A percentile compares a stretch with the other conserved stretches of the same genome.
phyloP scores from a whole-genome alignment of 306 rosid genomes.

The Prunus fruticosa region DNA sequence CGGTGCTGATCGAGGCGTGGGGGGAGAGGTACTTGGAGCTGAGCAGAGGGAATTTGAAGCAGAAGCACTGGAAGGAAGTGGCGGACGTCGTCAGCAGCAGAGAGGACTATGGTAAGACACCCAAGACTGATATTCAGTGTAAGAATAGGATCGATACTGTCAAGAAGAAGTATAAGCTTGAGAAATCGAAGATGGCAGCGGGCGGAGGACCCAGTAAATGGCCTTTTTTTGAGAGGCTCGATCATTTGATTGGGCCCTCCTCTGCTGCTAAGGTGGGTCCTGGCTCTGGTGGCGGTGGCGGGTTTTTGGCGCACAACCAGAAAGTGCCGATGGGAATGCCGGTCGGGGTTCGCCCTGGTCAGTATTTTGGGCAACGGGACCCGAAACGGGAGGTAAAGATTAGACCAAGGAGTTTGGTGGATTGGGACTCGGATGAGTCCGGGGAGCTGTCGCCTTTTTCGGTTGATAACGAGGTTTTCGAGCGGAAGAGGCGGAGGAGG shows the following conservation, averaged over 20 bases:
- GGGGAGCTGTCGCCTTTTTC: conserved; percentile 64
- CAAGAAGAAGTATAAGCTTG: conserved; percentile 90
- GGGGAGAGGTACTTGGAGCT: conserved; percentile 94
- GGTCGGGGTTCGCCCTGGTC: conserved; percentile 50
- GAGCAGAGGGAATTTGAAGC: conserved; percentile 94
- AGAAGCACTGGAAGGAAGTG: conserved; percentile 97
- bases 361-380: conserved; percentile 30
- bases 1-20: conserved; percentile 96
- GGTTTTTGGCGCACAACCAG: conserved; percentile 21
- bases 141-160: conserved; percentile 97
- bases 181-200: conserved; percentile 70
- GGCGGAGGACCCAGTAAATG: conserved; percentile 67
- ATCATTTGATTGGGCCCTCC: conserved; percentile 65
- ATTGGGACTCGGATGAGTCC: conserved; percentile 39
- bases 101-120: conserved; percentile 64
- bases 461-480: conserved; percentile 49
- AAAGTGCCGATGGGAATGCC: conserved; percentile 75
- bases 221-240: conserved; percentile 71
- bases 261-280: conserved; percentile 46
- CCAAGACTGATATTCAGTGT: conserved; percentile 90
- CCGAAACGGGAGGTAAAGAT: conserved; percentile 35
- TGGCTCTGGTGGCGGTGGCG: background rate
- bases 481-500: conserved; percentile 45
- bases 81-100: conserved; percentile 82
- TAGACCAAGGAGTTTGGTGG: conserved; percentile 30